phyloP scores from a whole-genome alignment of 805 yeast species.

The Brettanomyces sp. region DNA sequence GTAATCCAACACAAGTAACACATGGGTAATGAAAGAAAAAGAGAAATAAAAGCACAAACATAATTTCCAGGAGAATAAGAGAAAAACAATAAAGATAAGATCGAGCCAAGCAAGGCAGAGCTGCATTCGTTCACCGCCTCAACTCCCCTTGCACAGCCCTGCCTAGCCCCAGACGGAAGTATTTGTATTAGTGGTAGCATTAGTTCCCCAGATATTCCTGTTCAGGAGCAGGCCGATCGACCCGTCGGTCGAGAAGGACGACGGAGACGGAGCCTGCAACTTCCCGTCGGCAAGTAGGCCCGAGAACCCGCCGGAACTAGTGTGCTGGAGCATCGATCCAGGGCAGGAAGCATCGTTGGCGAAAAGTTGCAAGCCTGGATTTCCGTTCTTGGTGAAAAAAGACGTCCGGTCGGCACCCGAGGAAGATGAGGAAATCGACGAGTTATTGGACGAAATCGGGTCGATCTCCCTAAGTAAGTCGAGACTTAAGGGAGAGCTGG shows the following conservation, averaged over 20 bases:
- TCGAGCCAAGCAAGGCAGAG: neutral
- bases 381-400: neutral
- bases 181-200: conserved; percentile 1
- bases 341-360: neutral
- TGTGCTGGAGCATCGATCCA: neutral
- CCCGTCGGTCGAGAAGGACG: neutral
- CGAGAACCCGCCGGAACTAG: too few relatives aligned
- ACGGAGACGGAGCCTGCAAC: neutral
- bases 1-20: too few relatives aligned
- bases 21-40: too few relatives aligned
- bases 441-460: neutral
- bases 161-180: conserved; percentile 10
- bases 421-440: neutral
- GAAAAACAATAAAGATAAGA: neutral
- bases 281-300: too few relatives aligned
- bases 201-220: conserved; percentile 6
- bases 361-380: neutral
- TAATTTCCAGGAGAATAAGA: neutral
- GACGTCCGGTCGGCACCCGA: neutral
- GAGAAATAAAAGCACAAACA: neutral
- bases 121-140: too few relatives aligned
- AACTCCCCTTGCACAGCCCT: neutral
- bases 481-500: neutral
- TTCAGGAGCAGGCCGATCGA: neutral
- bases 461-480: neutral